Evolutionary conservation across 2,329 filamentous ascomycete species (phyloP).

Genomic region (Botryotinia narcissicola): DNA sequence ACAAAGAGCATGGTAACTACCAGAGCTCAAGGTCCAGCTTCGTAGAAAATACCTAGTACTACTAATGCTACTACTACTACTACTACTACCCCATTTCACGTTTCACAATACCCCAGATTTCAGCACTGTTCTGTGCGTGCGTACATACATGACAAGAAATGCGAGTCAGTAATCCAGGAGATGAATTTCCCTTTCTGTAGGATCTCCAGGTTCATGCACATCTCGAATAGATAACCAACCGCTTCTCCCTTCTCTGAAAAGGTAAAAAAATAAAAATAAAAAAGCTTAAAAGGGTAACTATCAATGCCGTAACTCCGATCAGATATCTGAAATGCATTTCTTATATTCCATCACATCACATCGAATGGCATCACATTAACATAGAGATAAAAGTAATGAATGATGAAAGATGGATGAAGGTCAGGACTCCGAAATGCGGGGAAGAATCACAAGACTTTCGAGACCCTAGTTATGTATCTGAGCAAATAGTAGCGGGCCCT

Average conservation of each 20-base stretch:
- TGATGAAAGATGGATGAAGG: not conserved
- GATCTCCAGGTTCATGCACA: slow-evolving; percentile 1
- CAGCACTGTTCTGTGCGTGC: not conserved
- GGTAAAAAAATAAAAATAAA: no score
- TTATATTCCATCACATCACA: slow-evolving; percentile 5
- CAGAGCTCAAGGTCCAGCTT: not conserved
- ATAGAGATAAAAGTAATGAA: not conserved
- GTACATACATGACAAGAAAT: not conserved
- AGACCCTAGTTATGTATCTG: not conserved
- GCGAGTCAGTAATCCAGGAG: slow-evolving; percentile 15
- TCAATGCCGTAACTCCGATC: not conserved
- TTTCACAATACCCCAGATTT: slow-evolving; percentile 9
- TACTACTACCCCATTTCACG: not conserved
- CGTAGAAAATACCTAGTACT: not conserved
- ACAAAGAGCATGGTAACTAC: not conserved
- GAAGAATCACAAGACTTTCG: slow-evolving; percentile 6
- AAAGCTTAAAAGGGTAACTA: not conserved
- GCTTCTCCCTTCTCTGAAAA: not conserved
- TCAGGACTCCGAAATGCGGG: not conserved
- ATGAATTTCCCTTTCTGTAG: not conserved
- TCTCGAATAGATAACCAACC: not conserved
- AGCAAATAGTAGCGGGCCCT: not conserved
- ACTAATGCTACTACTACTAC: no score
- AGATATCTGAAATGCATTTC: not conserved
- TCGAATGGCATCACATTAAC: not conserved